Percentiles rank a stretch among this genome's conserved stretches.
These are phyloP conservation scores for Pseudogymnoascus sp. DNA, from an alignment of 2,329 filamentous ascomycete species.

Conservation along the genomic window DNA sequence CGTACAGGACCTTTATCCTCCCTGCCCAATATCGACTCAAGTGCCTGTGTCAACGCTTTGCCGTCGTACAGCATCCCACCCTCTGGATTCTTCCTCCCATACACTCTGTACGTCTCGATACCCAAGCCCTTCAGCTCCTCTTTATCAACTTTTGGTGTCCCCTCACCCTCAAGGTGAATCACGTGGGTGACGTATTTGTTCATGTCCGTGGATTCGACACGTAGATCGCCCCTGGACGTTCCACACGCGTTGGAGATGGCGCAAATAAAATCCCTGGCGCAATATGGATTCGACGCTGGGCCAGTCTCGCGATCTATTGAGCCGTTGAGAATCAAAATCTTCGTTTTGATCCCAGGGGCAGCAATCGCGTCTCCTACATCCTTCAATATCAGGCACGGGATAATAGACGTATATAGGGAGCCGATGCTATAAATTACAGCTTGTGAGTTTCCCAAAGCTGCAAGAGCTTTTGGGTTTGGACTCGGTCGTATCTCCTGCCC, in stretches of 20 bases:
- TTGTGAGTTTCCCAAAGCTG: constrained; percentile 54
- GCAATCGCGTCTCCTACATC: constrained; percentile 63
- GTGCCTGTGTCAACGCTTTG: constrained; percentile 61
- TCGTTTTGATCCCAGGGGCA: constrained; percentile 39
- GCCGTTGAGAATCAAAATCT: constrained; percentile 69
- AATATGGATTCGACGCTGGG: constrained; percentile 54
- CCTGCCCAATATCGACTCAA: constrained; percentile 68
- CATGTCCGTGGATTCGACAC: constrained; percentile 24
- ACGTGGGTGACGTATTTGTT: constrained; percentile 70
- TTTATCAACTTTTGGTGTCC: constrained; percentile 62
- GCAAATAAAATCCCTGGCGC: constrained; percentile 71
- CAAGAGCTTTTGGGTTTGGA: constrained; percentile 72
- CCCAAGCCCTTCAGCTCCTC: constrained; percentile 56
- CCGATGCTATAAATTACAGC: constrained; percentile 87
- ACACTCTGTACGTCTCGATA: constrained; percentile 69
- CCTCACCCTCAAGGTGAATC: constrained; percentile 66
- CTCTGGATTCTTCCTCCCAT: constrained; percentile 54
- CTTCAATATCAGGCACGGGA: constrained; percentile 72
- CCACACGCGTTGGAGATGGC: constrained; percentile 66
- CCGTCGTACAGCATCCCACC: constrained; percentile 64
- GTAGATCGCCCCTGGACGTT: constrained; percentile 15
- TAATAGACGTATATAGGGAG: constrained; percentile 82
- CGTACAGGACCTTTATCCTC: constrained; percentile 46
- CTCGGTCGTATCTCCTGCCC: constrained; percentile 88
- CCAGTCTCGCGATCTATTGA: constrained; percentile 81